Evolutionary conservation across 139 green algal species (phyloP).

Genomic region (Chlamydomonas urium): DNA sequence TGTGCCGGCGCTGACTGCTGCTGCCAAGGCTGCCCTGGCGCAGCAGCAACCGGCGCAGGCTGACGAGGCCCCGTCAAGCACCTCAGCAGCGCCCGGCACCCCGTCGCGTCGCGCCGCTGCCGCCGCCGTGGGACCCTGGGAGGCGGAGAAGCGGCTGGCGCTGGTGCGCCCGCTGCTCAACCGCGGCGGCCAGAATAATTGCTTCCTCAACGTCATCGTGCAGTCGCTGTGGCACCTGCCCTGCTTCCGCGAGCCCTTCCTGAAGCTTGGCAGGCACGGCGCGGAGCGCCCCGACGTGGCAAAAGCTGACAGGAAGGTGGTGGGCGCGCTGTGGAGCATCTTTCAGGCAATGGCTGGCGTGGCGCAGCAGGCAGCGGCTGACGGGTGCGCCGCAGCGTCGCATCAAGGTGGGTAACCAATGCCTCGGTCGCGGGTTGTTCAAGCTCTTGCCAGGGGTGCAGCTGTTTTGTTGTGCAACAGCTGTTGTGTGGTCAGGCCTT

Average conservation of each 20-base stretch:
- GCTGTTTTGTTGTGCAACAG: too few species aligned
- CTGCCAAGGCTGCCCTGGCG: neutral
- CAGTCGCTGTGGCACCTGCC: slow-evolving; percentile 66
- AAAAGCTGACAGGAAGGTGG: slow-evolving; percentile 46
- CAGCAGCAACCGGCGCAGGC: neutral
- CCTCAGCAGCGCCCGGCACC: too few species aligned
- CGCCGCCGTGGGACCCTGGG: too few species aligned
- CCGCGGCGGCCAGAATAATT: slow-evolving; percentile 57
- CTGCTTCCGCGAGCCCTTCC: slow-evolving; percentile 39
- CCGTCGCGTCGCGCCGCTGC: too few species aligned
- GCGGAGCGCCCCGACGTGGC: slow-evolving; percentile 6
- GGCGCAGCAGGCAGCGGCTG: too few species aligned
- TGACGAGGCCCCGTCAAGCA: too few species aligned
- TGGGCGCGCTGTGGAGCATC: slow-evolving; percentile 41
- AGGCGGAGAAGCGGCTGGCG: too few species aligned
- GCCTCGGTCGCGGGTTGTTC: too few species aligned
- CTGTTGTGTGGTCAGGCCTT: too few species aligned
- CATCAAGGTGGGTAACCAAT: too few species aligned
- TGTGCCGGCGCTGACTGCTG: neutral
- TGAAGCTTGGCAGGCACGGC: neutral
- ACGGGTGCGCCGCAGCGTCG: too few species aligned
- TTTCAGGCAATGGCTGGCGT: slow-evolving; percentile 42
- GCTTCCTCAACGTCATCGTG: slow-evolving; percentile 76
- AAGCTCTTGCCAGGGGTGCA: too few species aligned
- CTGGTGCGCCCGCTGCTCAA: slow-evolving; percentile 65